These are phyloP conservation scores for Ogataea degrootiae DNA, from an alignment of 805 yeast genomes.

Conservation along the genomic window DNA sequence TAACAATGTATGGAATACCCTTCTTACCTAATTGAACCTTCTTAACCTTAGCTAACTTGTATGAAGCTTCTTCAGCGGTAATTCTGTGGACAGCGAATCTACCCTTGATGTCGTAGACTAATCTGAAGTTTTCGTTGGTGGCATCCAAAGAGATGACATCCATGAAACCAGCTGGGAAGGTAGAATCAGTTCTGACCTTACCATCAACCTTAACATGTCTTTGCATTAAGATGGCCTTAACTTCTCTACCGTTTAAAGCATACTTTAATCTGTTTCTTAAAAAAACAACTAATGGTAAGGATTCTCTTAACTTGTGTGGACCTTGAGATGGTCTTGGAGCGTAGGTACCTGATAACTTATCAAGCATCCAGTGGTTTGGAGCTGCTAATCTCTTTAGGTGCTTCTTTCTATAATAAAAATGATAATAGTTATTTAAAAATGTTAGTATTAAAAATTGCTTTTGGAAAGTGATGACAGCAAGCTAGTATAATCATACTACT, in stretches of 20 bases:
- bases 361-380: constrained; percentile 99
- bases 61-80: constrained; percentile 96
- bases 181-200: constrained; percentile 98
- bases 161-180: constrained; percentile 99
- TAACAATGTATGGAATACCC: constrained; percentile 97
- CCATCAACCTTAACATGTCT: constrained; percentile 98
- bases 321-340: constrained; percentile 99
- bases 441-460: not conserved
- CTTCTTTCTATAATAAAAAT: constrained; percentile 68
- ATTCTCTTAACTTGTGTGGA: constrained; percentile 99
- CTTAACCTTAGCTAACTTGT: constrained; percentile 98
- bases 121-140: constrained; percentile 99
- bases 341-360: constrained; percentile 98
- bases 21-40: constrained; percentile 97
- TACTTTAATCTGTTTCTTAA: constrained; percentile 98
- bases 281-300: constrained; percentile 94
- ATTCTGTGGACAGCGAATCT: constrained; percentile 99
- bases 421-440: not conserved
- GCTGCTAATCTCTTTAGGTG: constrained; percentile 99
- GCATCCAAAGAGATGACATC: constrained; percentile 96
- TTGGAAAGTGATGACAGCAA: too few relatives aligned
- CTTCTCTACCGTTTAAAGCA: constrained; percentile 98
- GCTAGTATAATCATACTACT: too few relatives aligned
- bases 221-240: constrained; percentile 96
- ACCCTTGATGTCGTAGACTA: constrained; percentile 97